phyloP scores from a whole-genome alignment of 169 alveolate species.

The Blepharisma undulans region DNA sequence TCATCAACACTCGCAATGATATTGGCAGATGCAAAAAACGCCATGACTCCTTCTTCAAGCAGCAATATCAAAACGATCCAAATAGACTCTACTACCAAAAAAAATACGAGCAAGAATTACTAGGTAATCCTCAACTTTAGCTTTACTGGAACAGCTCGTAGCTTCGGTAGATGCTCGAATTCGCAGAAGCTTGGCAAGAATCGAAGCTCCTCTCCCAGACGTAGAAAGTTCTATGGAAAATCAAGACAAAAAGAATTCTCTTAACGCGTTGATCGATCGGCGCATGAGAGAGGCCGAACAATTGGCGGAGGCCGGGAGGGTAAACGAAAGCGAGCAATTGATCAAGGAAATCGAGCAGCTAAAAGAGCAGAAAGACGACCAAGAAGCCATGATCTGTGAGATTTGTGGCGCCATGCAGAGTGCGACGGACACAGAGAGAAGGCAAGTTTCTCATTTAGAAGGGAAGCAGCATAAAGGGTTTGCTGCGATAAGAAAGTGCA shows the following conservation, averaged over 20 bases:
- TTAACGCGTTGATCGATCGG: slow-evolving; percentile 62
- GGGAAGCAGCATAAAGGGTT: slow-evolving; percentile 81
- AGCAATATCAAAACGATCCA: slow-evolving; percentile 63
- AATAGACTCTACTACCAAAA: slow-evolving; percentile 61
- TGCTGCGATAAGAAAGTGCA: slow-evolving; percentile 64
- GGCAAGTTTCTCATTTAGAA: slow-evolving; percentile 72
- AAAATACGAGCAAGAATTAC: slow-evolving; percentile 63
- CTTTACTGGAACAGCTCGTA: slow-evolving; percentile 41
- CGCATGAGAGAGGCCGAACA: slow-evolving; percentile 69
- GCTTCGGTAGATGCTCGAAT: slow-evolving; percentile 52
- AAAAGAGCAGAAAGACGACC: slow-evolving; percentile 67
- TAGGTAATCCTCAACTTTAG: not conserved
- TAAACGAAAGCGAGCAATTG: slow-evolving; percentile 74
- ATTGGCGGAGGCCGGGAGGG: slow-evolving; percentile 68
- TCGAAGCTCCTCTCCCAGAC: slow-evolving; percentile 60
- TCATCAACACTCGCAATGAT: slow-evolving; percentile 89
- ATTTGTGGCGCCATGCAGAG: slow-evolving; percentile 81
- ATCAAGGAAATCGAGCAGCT: slow-evolving; percentile 72
- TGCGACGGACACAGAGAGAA: slow-evolving; percentile 75
- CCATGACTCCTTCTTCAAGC: slow-evolving; percentile 73
- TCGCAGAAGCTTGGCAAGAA: slow-evolving; percentile 54
- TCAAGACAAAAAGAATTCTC: slow-evolving; percentile 52
- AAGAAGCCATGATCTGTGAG: slow-evolving; percentile 74
- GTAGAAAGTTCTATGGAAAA: slow-evolving; percentile 44
- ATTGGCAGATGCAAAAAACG: slow-evolving; percentile 81